Evolutionary conservation across 148 eudicot species (phyloP), one percentile per base, ranked within the genome.

Genomic region (Nepenthes gracilis): DNA sequence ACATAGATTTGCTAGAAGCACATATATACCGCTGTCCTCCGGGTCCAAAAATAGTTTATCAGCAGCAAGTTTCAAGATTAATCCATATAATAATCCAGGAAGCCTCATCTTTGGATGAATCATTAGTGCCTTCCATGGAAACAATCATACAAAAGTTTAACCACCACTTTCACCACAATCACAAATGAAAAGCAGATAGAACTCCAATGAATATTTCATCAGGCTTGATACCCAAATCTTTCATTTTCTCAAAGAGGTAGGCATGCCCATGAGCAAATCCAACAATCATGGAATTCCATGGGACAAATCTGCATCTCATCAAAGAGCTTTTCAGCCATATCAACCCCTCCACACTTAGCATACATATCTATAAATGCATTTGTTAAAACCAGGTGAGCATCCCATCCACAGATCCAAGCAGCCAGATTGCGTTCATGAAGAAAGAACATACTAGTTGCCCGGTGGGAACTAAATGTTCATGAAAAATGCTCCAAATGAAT

Each of bases 361-460:
- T 81, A 84, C 90, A 81, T 73, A 59, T 78, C 90, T 53, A 84
- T 74, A 50, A 84, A 65, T 5, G 86, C 83, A 61, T 84, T 84
- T 34, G 76, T 80, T 36, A 84, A 51, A 11, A 77, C 72, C n/a
- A 60, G 59, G 35, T 69, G 49, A 40, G 77, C 57, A 85, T 72
- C n/a, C 71, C 77, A 54, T 65, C 59, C 84, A 84, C 47, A 71
- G 58, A 57, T 74, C 78, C 51, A 84, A 70, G 66, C 61, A 70
- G 61, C 86, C 81, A 0, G 82, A 73, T 68, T 84, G 90, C 62
- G 83, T 70, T 74, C 86, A 81, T 36, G 85, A 83, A 49, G 83
- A 81, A 33, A 85, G 77, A 61, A 75, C 86, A 58, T n/a, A 79
- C 86, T 62, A 12, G 90, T 79, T 32, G 82, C 78, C 68, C 84